Evolutionary conservation across 129 eudicot genomes (phyloP).

Genomic region (Pseudognaphalium luteoalbum): DNA sequence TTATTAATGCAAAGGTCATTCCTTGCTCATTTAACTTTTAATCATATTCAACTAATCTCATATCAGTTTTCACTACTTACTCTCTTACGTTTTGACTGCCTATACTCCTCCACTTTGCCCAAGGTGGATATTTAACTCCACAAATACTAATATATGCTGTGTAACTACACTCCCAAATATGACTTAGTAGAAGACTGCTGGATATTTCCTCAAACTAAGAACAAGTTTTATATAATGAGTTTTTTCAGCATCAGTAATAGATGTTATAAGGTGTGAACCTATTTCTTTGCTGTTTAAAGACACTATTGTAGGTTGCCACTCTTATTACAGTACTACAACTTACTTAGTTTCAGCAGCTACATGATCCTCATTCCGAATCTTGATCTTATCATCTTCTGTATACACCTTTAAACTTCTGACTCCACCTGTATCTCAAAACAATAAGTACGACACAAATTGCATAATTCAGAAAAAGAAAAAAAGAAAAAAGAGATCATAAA

Average conservation of each 20-base stretch:
- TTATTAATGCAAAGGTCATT: not conserved
- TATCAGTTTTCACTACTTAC: not conserved
- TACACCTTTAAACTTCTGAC: slow-evolving; percentile 52
- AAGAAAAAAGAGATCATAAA: not conserved
- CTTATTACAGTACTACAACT: slow-evolving; percentile 21
- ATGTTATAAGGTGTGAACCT: not conserved
- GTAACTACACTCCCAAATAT: not conserved
- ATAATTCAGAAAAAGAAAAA: not conserved
- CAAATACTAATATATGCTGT: not conserved
- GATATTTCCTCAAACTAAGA: not conserved
- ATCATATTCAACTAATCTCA: not conserved
- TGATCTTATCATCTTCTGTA: slow-evolving; percentile 45
- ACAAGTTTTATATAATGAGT: not conserved
- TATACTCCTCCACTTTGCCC: not conserved
- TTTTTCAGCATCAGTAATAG: not conserved
- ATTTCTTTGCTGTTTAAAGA: not conserved
- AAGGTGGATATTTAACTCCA: not conserved
- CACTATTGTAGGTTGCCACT: not conserved
- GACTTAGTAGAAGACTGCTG: not conserved
- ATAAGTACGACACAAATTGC: slow-evolving; percentile 2
- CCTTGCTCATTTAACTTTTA: not conserved
- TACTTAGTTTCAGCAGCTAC: slow-evolving; percentile 42
- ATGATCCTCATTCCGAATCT: slow-evolving; percentile 6
- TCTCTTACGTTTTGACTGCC: not conserved
- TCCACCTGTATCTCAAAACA: slow-evolving; percentile 27